A percentile compares a stretch with the other conserved stretches of the same genome.
These are phyloP conservation scores for Paramecium sonneborni DNA, from an alignment of 73 alveolate genomes.

Conservation along the genomic window DNA sequence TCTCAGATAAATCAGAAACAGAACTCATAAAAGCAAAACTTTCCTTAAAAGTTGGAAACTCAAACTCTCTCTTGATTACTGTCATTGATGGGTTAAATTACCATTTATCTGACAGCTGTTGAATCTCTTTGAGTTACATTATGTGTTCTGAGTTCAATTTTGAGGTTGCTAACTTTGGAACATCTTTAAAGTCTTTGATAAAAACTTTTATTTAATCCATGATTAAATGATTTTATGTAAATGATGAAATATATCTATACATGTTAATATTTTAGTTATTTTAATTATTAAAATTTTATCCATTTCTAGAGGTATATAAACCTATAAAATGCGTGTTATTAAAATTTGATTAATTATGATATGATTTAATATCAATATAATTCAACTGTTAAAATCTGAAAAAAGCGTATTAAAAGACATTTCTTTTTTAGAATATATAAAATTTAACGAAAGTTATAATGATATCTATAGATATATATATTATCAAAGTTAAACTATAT, in stretches of 20 bases:
- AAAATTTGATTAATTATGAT: neutral
- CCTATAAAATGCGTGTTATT: neutral
- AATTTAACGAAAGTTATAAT: neutral
- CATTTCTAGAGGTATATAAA: neutral
- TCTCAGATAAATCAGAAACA: neutral
- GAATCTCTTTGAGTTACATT: neutral
- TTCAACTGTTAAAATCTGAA: neutral
- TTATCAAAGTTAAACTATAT: neutral
- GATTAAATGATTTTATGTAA: neutral
- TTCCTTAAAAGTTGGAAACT: conserved; percentile 11
- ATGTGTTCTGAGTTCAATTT: neutral
- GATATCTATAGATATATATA: neutral
- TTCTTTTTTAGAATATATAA: neutral
- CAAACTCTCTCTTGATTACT: neutral
- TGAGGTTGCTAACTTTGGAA: neutral
- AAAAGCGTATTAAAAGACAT: neutral
- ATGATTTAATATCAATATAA: neutral
- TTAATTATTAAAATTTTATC: neutral
- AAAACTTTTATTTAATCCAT: neutral
- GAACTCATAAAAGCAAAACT: conserved; percentile 9
- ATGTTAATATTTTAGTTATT: neutral
- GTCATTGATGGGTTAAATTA: neutral
- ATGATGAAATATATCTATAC: conserved; percentile 13
- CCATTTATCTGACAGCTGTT: neutral
- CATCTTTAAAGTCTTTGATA: neutral